phyloP scores from a whole-genome alignment of 495 filamentous ascomycete species.

The Aspergillus taichungensis region DNA sequence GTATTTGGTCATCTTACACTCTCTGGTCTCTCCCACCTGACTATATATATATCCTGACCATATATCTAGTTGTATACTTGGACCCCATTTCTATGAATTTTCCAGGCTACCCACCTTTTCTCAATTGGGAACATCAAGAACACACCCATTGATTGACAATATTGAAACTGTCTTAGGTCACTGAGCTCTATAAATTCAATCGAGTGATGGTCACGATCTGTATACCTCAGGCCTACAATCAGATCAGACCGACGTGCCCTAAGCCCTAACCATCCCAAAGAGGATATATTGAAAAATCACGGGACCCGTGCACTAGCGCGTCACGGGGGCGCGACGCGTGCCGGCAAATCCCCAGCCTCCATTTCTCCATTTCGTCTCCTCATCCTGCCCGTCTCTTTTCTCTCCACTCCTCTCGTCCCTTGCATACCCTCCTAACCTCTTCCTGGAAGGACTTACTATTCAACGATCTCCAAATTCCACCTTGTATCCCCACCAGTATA shows the following conservation, averaged over 20 bases:
- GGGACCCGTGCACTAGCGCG: neutral
- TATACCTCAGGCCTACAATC: neutral
- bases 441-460: neutral
- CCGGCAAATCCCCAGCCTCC: conserved; percentile 3
- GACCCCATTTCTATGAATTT: too few species aligned
- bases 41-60: too few species aligned
- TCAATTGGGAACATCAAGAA: too few species aligned
- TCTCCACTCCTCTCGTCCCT: neutral
- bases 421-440: neutral
- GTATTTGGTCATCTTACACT: too few species aligned
- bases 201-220: neutral
- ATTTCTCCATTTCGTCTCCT: conserved; percentile 7
- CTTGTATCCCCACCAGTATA: too few species aligned
- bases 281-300: conserved; percentile 12
- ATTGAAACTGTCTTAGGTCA: too few species aligned
- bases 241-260: conserved; percentile 3
- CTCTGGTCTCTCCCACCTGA: too few species aligned
- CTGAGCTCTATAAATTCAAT: neutral
- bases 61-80: too few species aligned
- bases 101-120: too few species aligned
- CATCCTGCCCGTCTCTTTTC: neutral
- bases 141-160: too few species aligned
- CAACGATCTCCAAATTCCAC: neutral
- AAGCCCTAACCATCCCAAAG: conserved; percentile 13
- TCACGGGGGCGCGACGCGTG: neutral